Conservation (phyloP, 2,329 filamentous ascomycete genomes). For the Ophiostoma sp. region DNA sequence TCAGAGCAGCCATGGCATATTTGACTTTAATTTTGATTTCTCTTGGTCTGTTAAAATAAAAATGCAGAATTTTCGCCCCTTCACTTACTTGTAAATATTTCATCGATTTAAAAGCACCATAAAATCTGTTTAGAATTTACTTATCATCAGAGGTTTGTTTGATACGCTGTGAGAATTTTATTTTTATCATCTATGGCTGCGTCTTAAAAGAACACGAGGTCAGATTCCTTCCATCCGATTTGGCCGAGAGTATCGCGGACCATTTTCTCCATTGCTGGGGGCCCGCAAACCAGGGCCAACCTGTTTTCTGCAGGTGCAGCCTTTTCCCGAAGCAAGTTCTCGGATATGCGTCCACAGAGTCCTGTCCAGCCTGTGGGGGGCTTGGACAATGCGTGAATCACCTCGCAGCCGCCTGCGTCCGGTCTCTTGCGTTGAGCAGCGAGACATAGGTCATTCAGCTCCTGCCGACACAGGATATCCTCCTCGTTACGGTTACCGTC, state of each 20-base stretch:
- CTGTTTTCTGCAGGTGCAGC: neutral
- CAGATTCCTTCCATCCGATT: slow-evolving; percentile 3
- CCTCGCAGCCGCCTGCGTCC: slow-evolving; percentile 44
- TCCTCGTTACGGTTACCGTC: slow-evolving; percentile 75
- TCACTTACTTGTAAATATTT: no score
- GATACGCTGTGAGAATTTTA: no score
- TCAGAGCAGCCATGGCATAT: no score
- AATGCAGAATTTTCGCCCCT: no score
- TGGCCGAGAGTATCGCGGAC: neutral
- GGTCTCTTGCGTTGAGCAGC: neutral
- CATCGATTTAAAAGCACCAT: no score
- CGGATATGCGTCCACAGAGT: slow-evolving; percentile 61
- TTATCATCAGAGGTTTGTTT: no score
- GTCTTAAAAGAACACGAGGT: slow-evolving; percentile 19
- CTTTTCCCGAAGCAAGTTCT: neutral
- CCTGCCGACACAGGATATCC: slow-evolving; percentile 77
- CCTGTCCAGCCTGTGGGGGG: slow-evolving; percentile 67
- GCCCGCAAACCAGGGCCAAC: slow-evolving; percentile 15
- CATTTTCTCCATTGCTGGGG: slow-evolving; percentile 13
- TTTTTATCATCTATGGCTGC: no score
- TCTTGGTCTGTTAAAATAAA: no score
- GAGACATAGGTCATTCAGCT: slow-evolving; percentile 53
- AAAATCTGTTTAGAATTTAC: no score
- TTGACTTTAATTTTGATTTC: no score
- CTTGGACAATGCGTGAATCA: slow-evolving; percentile 70